phyloP scores from a whole-genome alignment of 176 grass and related monocot species.

The Musa schizocarpa region DNA sequence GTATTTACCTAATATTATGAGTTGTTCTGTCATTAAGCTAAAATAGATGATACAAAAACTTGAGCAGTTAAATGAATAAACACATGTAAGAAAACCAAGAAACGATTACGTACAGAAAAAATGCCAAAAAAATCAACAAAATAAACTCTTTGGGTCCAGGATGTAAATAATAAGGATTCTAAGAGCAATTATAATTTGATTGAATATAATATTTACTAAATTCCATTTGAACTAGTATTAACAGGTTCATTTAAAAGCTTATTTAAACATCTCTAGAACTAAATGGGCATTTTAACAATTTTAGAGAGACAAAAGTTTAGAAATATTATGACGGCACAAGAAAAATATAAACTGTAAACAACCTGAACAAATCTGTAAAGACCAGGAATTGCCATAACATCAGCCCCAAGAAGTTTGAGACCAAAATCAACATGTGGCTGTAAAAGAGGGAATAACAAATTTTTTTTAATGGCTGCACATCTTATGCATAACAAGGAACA shows the following conservation, averaged over 20 bases:
- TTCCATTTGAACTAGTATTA: not conserved
- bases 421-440: constrained; percentile 99
- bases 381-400: constrained; percentile 97
- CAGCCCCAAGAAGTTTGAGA: constrained; percentile 76
- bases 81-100: constrained; percentile 1
- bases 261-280: not conserved
- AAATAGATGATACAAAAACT: not conserved
- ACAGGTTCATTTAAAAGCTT: not conserved
- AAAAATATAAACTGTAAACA: not conserved
- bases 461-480: constrained; percentile 9
- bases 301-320: not conserved
- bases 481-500: not conserved
- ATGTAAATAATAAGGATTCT: not conserved
- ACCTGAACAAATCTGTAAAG: constrained; percentile 54
- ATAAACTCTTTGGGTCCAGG: not conserved
- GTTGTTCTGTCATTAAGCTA: not conserved
- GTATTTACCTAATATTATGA: not conserved
- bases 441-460: constrained; percentile 26
- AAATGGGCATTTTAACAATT: not conserved
- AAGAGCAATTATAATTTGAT: not conserved
- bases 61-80: not conserved
- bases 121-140: not conserved
- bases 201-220: not conserved
- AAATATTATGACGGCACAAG: not conserved
- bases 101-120: not conserved